Evolutionary conservation across 331 rosid genomes (phyloP).

Genomic region (Dryas integrifolia): DNA sequence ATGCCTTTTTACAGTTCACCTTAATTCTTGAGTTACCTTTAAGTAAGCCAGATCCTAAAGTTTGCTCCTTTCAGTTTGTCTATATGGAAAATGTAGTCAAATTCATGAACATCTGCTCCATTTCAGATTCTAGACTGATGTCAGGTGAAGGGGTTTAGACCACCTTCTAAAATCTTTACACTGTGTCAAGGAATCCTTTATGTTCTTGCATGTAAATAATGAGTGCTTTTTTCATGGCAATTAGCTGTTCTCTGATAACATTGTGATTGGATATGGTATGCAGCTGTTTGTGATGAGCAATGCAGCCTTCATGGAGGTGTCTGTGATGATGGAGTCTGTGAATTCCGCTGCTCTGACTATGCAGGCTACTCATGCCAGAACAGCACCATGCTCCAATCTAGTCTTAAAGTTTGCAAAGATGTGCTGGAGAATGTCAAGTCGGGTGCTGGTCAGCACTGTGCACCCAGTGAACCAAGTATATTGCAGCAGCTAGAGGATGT

Average conservation of each 20-base stretch:
- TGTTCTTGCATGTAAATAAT: neutral
- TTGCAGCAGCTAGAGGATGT: slow-evolving; percentile 96
- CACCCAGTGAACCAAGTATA: slow-evolving; percentile 89
- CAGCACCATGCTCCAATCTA: slow-evolving; percentile 74
- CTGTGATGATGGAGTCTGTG: slow-evolving; percentile 94
- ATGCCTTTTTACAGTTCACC: too few species aligned
- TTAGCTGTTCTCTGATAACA: neutral
- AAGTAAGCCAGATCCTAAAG: too few species aligned
- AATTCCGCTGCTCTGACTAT: slow-evolving; percentile 96
- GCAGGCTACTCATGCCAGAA: slow-evolving; percentile 98
- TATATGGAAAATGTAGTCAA: neutral
- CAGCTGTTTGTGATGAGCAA: slow-evolving; percentile 97
- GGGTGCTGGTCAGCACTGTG: slow-evolving; percentile 92
- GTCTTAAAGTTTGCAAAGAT: slow-evolving; percentile 77
- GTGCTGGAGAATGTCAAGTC: slow-evolving; percentile 69
- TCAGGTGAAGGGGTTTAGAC: neutral
- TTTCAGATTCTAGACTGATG: neutral
- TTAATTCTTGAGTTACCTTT: too few species aligned
- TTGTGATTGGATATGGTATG: slow-evolving; percentile 27
- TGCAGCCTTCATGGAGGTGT: slow-evolving; percentile 99
- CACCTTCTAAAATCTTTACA: neutral
- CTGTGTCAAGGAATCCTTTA: neutral
- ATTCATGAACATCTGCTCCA: too few species aligned
- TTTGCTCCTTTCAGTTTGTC: neutral
- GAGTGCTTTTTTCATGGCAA: slow-evolving; percentile 3